These are phyloP conservation scores for Medicago arabica DNA, from an alignment of 306 rosid genomes.

Conservation along the genomic window DNA sequence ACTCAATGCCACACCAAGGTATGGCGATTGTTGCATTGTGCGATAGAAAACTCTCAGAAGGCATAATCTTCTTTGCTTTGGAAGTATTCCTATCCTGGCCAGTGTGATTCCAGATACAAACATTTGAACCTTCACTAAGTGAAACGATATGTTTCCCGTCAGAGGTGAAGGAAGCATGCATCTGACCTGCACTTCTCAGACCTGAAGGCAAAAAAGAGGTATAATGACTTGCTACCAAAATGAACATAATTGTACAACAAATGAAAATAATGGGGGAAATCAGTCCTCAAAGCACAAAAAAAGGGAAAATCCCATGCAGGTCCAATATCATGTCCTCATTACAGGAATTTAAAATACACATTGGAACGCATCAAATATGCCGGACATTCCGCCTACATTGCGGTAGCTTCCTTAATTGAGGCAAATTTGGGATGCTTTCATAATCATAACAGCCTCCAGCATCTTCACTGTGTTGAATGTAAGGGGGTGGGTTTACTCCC, in stretches of 20 bases:
- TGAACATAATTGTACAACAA: background rate
- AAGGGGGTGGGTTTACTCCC: too few species aligned
- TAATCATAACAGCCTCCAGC: too few species aligned
- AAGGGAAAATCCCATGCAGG: background rate
- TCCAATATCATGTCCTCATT: background rate
- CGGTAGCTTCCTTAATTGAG: too few species aligned
- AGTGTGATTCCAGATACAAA: slow-evolving; percentile 69
- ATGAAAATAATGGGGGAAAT: slow-evolving; percentile 1
- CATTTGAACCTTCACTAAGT: slow-evolving; percentile 72
- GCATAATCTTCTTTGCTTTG: slow-evolving; percentile 57
- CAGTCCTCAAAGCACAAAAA: slow-evolving; percentile 19
- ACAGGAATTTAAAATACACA: background rate
- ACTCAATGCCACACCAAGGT: slow-evolving; percentile 81
- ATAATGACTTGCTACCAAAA: slow-evolving; percentile 14
- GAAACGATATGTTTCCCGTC: slow-evolving; percentile 88
- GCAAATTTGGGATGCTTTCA: too few species aligned
- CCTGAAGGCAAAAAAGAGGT: slow-evolving; percentile 51
- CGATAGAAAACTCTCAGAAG: slow-evolving; percentile 71
- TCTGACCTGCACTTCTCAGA: slow-evolving; percentile 63
- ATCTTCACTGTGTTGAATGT: too few species aligned
- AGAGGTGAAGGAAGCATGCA: slow-evolving; percentile 73
- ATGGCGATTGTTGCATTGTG: slow-evolving; percentile 69
- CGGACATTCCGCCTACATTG: background rate
- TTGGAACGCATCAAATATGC: background rate
- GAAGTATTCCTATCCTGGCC: slow-evolving; percentile 60